Base-by-base conservation (phyloP, 2,329 filamentous ascomycete genomes). In the Ceratocystis diversiconidia region DNA sequence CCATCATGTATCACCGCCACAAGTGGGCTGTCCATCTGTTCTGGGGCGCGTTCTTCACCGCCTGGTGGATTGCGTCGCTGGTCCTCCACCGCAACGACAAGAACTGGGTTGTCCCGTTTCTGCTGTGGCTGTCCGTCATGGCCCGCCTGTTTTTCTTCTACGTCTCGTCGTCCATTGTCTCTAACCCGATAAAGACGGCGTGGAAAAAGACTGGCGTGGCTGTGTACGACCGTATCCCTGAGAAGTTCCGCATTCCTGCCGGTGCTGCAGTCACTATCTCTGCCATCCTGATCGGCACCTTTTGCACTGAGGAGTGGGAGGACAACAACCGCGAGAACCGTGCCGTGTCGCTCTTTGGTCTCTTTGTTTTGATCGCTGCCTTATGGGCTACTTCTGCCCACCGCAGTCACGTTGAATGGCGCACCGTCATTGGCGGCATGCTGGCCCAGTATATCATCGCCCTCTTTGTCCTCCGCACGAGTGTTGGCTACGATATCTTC, bases 401-500 rank as follows among this genome's bases (percentile, higher is more conserved):
- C 74, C 83, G 88, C 70, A 84, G 73, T 66, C 73, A 72, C 44
- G 79, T 88, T 70, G 81, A 84, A 69, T 91, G 86, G 87, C 86
- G 88, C 72, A 89, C 88, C 1, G 88, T 96, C 70, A 89, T 95
- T 68, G 89, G 88, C 46, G 92, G 92, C 68, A 94, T 95, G 87
- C 79, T 95, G 52, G 80, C 86, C 10, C 92, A 96, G 75, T 96
- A 92, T 76, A 80, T 96, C 72, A 82, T 96, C 69, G 91, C 90
- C 3, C 80, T 96, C 12, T 96, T 96, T 71, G 92, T 96, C 61
- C 79, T 96, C 70, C 84, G 90, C 61, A 94, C 90, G 2, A 76
- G 80, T 48, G 89, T 84, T 48, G 92, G 91, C 67, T 95, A 85
- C 76, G 89, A 95, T 75, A 95, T 96, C 73, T 96, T 96, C 82